Evolutionary conservation across 2,329 filamentous ascomycete genomes (phyloP), one percentile per base, ranked within the genome.

Genomic region (Calonectria pseudoturangicola): DNA sequence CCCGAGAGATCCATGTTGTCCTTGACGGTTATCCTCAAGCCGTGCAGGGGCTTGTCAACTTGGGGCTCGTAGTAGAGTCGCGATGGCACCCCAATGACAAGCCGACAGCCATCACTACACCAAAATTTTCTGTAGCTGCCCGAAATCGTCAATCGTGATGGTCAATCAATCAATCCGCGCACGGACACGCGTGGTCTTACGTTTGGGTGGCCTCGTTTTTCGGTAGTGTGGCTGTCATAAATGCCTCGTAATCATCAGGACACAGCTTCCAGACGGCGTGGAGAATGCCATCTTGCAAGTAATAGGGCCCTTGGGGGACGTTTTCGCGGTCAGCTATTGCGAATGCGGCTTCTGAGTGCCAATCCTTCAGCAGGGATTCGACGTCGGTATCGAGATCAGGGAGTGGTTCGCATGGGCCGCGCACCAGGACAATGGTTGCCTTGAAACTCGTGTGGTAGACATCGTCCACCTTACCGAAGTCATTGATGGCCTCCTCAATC

Each of bases 1-100:
- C 90, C 91, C 28, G 67, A 70, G 47, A 92, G 80, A 70, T 91
- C 86, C 72, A 86, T 89, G 62, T 91, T 89, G 74, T 92, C 91
- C 75, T 92, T 92, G 68, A 90, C n/a, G 2, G 68, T 39, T 21
- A 70, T 45, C 5, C 68, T 50, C 18, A 66, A 18, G 13, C 60
- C 68, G 13, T 54, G 8, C 4, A 65, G 18, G 12, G 60, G 68
- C 15, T 48, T 66, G 9, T 36, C 30, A 1, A 16, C 4, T 7
- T 9, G 51, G 18, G 15, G 18, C 5, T 16, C n/a, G 27, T 45
- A 58, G 39, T 70, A 66, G 10, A 66, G 12, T 4, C 48, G 48
- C 10, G 68, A 70, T 5, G 68, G 60, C 6, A 54, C 60, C 1
- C 45, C 56, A 10, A 66, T 64, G 3, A 60, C 54, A 8, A 60